Base-by-base conservation (phyloP, 2,329 filamentous ascomycete genomes). In the Aplosporella prunicola region DNA sequence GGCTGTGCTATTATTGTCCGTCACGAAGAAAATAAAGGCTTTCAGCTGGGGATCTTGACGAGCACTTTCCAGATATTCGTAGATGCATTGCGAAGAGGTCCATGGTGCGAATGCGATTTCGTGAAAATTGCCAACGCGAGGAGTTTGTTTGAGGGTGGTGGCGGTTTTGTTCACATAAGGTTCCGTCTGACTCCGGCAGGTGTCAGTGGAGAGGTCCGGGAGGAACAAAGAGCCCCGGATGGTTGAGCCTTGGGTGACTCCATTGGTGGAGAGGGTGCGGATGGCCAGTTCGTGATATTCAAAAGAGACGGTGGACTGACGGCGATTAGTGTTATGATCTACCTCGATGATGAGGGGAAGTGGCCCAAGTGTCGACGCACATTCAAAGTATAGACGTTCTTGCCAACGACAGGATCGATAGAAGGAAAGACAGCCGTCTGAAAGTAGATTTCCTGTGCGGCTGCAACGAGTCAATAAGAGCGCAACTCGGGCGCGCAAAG, bases 81-180 rank as follows among this genome's bases (percentile, higher is more conserved):
- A 61, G 9, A 84, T 82, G 55, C 89, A 98, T 17, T 75, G 64
- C 6, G 71, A 64, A 44, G 72, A 82, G 49, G 86, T 76, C 88
- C 89, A 96, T 18, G 89, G 89, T 16, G 85, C 88, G 36, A 95
- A 64, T 18, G 82, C 88, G 48, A 95, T 75, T 35, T 87, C 67
- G 39, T 80, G 77, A 56, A 84, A 86, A 47, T 82, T 76, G 14
- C 57, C 55, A 32, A 71, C 71, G 1, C 69, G 66, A 0, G 71
- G 68, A 11, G 95, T 72, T 50, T 91, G 71, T n/a, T 61, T 57
- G 48, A 74, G 71, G 11, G 80, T 76, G 9, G 85, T 93, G 38
- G 78, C 84, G 56, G 91, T 88, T 24, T 57, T 49, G 1, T 87
- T 84, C 7, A 95, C 70, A 47, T 80, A 77, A n/a, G 71, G 58